A percentile compares a stretch with the other conserved stretches of the same genome.
Conservation (phyloP, 768 basidiomycete genomes). For the Auricularia auricula-judae region DNA sequence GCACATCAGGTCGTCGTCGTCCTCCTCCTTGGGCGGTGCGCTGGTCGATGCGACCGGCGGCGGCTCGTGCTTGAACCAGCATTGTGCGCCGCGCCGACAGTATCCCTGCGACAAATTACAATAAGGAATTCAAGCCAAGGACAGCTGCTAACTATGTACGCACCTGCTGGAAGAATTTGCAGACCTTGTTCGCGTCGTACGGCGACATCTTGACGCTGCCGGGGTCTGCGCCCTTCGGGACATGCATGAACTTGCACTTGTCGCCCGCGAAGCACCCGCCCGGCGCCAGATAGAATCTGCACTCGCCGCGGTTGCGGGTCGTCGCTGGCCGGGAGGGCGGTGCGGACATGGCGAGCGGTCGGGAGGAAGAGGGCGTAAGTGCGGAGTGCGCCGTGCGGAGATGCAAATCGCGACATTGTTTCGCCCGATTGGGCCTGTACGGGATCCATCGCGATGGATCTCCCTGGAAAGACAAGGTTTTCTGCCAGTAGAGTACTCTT, state of each 20-base stretch:
- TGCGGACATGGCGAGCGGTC: too few relatives aligned
- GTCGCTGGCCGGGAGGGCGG: conserved; percentile 42
- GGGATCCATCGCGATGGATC: too few relatives aligned
- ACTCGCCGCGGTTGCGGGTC: conserved; percentile 60
- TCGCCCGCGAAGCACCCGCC: conserved; percentile 63
- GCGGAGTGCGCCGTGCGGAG: too few relatives aligned
- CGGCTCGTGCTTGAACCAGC: conserved; percentile 63
- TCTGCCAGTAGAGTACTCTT: too few relatives aligned
- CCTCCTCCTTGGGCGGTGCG: conserved; percentile 11
- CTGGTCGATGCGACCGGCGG: conserved; percentile 11
- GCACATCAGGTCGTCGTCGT: conserved; percentile 43
- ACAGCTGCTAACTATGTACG: conserved; percentile 4
- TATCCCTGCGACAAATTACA: conserved; percentile 33
- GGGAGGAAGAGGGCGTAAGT: too few relatives aligned
- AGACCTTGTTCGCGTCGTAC: conserved; percentile 61
- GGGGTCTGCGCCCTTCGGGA: conserved; percentile 23
- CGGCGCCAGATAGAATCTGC: conserved; percentile 50
- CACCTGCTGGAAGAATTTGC: conserved; percentile 53
- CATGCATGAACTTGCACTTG: conserved; percentile 70
- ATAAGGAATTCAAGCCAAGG: too few relatives aligned
- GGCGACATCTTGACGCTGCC: conserved; percentile 34
- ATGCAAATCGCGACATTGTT: too few relatives aligned
- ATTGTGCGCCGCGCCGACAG: conserved; percentile 56
- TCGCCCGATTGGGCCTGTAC: too few relatives aligned
- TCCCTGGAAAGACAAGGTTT: too few relatives aligned